These are phyloP conservation scores for Rhinocladiella mackenziei DNA, from an alignment of 2,329 filamentous ascomycete genomes.

Conservation along the genomic window DNA sequence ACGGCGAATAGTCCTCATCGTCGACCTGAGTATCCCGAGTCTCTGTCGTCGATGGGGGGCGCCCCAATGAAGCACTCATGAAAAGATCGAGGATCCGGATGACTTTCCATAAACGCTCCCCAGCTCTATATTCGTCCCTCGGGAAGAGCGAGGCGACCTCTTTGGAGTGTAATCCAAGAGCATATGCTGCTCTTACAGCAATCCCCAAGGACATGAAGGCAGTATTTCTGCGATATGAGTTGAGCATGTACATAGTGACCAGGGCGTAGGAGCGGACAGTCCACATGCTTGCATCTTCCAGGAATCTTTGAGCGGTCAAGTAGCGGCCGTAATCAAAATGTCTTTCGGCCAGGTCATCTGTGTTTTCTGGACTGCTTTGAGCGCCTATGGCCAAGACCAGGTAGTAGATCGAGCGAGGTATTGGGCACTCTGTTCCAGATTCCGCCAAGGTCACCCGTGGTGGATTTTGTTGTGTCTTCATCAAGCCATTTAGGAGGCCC, in stretches of 20 bases:
- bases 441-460: too few species aligned
- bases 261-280: constrained; percentile 38
- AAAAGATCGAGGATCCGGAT: constrained; percentile 25
- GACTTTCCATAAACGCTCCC: constrained; percentile 34
- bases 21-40: constrained; percentile 21
- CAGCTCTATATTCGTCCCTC: constrained; percentile 35
- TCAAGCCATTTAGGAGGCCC: too few species aligned
- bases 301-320: constrained; percentile 34
- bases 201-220: constrained; percentile 41
- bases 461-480: too few species aligned
- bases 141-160: constrained; percentile 50
- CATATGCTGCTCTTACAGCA: constrained; percentile 45
- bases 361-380: constrained; percentile 34
- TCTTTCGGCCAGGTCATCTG: constrained; percentile 35
- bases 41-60: constrained; percentile 20
- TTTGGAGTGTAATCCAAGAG: constrained; percentile 49
- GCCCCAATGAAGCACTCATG: constrained; percentile 22
- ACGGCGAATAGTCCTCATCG: constrained; percentile 31
- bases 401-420: constrained; percentile 48
- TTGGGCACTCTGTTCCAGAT: too few species aligned
- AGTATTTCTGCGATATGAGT: constrained; percentile 37
- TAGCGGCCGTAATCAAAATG: constrained; percentile 39
- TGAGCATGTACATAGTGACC: constrained; percentile 40
- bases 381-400: constrained; percentile 48
- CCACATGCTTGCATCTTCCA: constrained; percentile 43